Percentiles rank a stretch among this genome's conserved stretches.
These are phyloP conservation scores for Cantharellus anzutake DNA, from an alignment of 768 basidiomycete genomes.

Conservation along the genomic window DNA sequence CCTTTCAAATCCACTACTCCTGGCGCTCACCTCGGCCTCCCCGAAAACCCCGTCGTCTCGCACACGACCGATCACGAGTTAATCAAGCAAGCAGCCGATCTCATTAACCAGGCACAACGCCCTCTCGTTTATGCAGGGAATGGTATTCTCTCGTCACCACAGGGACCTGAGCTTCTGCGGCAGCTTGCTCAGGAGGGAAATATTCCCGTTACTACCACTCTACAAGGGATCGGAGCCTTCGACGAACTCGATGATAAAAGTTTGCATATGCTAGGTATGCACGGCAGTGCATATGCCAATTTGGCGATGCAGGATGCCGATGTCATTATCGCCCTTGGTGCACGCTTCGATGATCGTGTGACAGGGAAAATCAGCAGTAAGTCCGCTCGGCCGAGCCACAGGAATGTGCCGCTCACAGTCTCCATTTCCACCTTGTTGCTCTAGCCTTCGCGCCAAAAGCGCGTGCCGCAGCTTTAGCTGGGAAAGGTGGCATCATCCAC, in stretches of 20 bases:
- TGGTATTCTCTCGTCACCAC: constrained; percentile 64
- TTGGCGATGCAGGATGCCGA: constrained; percentile 95
- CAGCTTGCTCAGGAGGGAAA: constrained; percentile 67
- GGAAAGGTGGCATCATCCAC: constrained; percentile 93
- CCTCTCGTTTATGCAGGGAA: constrained; percentile 90
- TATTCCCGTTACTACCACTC: constrained; percentile 92
- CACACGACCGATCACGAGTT: constrained; percentile 39
- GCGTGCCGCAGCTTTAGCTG: constrained; percentile 60
- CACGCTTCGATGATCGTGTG: constrained; percentile 94
- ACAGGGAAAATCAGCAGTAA: constrained; percentile 64
- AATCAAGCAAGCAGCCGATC: constrained; percentile 64
- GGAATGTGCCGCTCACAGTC: not conserved
- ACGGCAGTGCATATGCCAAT: constrained; percentile 94
- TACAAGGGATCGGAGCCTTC: constrained; percentile 90
- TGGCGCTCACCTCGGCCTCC: constrained; percentile 52
- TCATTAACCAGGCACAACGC: constrained; percentile 83
- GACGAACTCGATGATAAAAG: constrained; percentile 74
- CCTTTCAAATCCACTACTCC: constrained; percentile 77
- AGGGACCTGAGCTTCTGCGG: constrained; percentile 66
- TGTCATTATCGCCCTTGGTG: constrained; percentile 92
- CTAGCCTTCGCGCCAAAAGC: constrained; percentile 76
- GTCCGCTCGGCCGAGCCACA: not conserved
- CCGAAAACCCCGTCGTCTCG: constrained; percentile 49
- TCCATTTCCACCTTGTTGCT: not conserved
- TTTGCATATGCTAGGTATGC: constrained; percentile 98